Evolutionary conservation across 179 eudicot genomes (phyloP), one percentile per base, ranked within the genome.

Genomic region (Monotropa hypopitys): DNA sequence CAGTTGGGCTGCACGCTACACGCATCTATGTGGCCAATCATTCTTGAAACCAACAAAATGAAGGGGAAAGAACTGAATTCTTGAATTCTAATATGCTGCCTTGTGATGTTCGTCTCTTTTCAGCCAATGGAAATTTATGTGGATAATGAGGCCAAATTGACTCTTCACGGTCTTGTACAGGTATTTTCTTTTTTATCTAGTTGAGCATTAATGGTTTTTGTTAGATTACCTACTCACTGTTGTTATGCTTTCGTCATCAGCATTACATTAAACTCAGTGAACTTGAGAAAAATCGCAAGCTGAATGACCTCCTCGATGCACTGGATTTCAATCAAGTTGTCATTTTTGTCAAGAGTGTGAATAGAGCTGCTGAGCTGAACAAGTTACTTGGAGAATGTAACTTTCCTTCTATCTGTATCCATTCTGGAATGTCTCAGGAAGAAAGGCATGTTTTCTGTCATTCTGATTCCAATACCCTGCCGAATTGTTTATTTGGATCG

Each of bases 71-170:
- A 42, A 47, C 32, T 23, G 54, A 26, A 30, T 68, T 68, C 23
- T 40, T 50, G n/a, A 20, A 40, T 68, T 72, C 38, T 88, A 78
- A 85, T 79, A 76, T 84, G 71, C 69, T 75, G 75, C 84, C 66
- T 82, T 82, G 72, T 86, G 83, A 54, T 80, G 15, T 88, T 79
- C 87, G 65, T 77, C 7, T 81, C 35, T 85, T n/a, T 88, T 82
- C 96, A 91, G 98, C 99, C 99, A 35, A 95, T 95, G 99, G 99
- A 95, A 86, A 95, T 95, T 77, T 95, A 95, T 84, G 99, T 95
- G 69, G 99, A 95, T 77, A 97, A 95, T 73, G 99, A 95, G 82
- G 97, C 99, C 75, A 95, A 95, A 82, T 84, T 95, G 89, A 95
- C 99, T 75, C 95, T 95, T 49, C 99, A 95, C 46, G 99, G 99